Percentiles rank a stretch among this genome's conserved stretches.
Evolutionary conservation across 2,329 filamentous ascomycete genomes (phyloP).

Genomic region (Graphilbum ipis-grandicollis): DNA sequence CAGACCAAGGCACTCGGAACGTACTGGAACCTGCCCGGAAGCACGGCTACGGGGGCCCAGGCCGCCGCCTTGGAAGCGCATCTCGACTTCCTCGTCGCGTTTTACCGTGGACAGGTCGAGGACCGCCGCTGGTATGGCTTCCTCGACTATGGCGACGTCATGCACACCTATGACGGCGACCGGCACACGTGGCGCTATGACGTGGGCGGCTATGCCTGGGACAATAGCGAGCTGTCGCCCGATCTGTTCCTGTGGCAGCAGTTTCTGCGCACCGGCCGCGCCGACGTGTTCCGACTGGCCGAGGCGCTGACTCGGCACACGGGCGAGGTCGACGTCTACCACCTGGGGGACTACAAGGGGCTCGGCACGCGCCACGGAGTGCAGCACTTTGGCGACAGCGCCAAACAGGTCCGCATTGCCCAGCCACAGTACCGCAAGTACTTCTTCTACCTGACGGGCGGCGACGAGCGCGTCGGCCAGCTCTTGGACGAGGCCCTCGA

Average conservation of each 20-base stretch:
- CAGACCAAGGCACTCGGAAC: too few relatives aligned
- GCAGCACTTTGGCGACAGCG: constrained; percentile 42
- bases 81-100: constrained; percentile 37
- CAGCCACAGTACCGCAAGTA: too few relatives aligned
- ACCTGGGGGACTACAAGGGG: constrained; percentile 37
- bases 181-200: constrained; percentile 46
- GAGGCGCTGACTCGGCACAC: constrained; percentile 41
- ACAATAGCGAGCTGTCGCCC: constrained; percentile 45
- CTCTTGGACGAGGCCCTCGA: too few relatives aligned
- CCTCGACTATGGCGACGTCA: constrained; percentile 43
- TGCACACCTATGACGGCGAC: constrained; percentile 43
- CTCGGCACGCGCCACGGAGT: constrained; percentile 46
- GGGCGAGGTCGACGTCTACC: constrained; percentile 44
- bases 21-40: too few relatives aligned
- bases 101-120: constrained; percentile 36
- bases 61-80: constrained; percentile 27
- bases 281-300: constrained; percentile 39
- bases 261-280: constrained; percentile 39
- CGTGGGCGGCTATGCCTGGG: constrained; percentile 46
- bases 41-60: too few relatives aligned
- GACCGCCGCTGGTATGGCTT: constrained; percentile 46
- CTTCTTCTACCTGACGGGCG: too few relatives aligned
- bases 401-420: constrained; percentile 44
- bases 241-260: constrained; percentile 47
- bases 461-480: too few relatives aligned